phyloP scores from a whole-genome alignment of 208 protist genomes.

The Tritrichomonas musculus region DNA sequence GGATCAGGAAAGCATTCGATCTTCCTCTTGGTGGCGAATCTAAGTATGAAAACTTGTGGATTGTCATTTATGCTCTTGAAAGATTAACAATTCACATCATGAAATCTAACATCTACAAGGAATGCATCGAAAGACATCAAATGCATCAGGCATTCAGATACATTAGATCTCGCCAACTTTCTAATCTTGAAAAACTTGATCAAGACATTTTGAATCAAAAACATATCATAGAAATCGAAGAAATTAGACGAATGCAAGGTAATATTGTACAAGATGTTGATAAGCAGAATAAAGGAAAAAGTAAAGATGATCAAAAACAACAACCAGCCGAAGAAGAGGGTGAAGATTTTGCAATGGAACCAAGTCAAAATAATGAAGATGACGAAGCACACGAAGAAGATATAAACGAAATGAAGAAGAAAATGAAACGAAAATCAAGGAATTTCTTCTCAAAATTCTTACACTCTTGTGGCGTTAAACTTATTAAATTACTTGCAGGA shows the following conservation, averaged over 20 bases:
- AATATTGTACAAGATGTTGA: too few species aligned
- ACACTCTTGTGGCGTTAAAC: background rate
- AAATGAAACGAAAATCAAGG: too few species aligned
- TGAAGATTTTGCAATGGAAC: too few species aligned
- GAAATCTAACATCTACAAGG: background rate
- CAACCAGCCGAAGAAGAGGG: too few species aligned
- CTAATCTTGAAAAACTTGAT: background rate
- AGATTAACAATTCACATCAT: background rate
- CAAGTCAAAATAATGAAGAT: background rate
- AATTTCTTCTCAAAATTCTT: background rate
- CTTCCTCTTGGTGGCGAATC: background rate
- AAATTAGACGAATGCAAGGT: too few species aligned
- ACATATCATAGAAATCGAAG: too few species aligned
- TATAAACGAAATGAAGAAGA: background rate
- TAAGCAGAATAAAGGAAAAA: too few species aligned
- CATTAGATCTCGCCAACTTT: background rate
- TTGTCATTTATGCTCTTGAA: background rate
- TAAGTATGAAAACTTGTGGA: background rate
- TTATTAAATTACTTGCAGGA: background rate
- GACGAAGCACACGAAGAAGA: background rate
- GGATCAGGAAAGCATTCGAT: background rate
- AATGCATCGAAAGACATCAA: background rate
- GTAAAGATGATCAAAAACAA: too few species aligned
- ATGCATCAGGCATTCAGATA: background rate
- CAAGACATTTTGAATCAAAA: background rate